Conservation (phyloP, 108 stramenopile species). For the Cyclotella distinguenda region DNA sequence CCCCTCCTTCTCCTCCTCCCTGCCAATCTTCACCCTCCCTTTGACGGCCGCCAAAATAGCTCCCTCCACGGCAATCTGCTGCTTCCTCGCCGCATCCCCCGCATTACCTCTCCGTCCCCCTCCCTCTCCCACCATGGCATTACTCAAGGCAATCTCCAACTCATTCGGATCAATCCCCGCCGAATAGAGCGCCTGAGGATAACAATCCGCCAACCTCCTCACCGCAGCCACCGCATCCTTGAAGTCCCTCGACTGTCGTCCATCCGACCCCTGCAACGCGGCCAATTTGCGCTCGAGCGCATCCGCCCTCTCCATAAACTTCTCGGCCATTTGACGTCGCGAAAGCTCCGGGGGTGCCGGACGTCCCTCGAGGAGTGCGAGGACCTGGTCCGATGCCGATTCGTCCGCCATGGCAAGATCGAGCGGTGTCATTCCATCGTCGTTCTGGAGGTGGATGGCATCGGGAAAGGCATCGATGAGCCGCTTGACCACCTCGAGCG, state of each 20-base stretch:
- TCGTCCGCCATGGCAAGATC: constrained; percentile 80
- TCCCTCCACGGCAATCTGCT: constrained; percentile 52
- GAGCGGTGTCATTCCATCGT: constrained; percentile 90
- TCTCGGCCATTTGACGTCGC: constrained; percentile 78
- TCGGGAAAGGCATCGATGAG: constrained; percentile 86
- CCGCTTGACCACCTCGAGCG: constrained; percentile 70
- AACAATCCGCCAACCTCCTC: constrained; percentile 80
- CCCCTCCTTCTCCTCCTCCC: constrained; percentile 13
- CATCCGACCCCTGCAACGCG: constrained; percentile 55
- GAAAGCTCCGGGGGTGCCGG: constrained; percentile 84
- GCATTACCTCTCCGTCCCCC: constrained; percentile 47
- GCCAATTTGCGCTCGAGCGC: constrained; percentile 72
- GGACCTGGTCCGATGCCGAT: constrained; percentile 65
- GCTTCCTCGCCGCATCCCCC: constrained; percentile 52
- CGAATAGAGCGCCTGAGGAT: constrained; percentile 83
- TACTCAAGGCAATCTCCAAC: constrained; percentile 72
- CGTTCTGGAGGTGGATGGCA: constrained; percentile 84
- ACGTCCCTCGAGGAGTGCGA: constrained; percentile 84
- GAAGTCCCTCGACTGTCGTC: constrained; percentile 64
- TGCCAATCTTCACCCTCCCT: constrained; percentile 39
- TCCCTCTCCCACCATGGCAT: constrained; percentile 48
- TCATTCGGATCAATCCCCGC: constrained; percentile 79
- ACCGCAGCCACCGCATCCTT: constrained; percentile 78
- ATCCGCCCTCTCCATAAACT: constrained; percentile 73
- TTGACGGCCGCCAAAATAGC: constrained; percentile 79